These are phyloP conservation scores for Coemansia nantahalensis DNA, from an alignment of 192 early-diverging fungal species.

Conservation along the genomic window DNA sequence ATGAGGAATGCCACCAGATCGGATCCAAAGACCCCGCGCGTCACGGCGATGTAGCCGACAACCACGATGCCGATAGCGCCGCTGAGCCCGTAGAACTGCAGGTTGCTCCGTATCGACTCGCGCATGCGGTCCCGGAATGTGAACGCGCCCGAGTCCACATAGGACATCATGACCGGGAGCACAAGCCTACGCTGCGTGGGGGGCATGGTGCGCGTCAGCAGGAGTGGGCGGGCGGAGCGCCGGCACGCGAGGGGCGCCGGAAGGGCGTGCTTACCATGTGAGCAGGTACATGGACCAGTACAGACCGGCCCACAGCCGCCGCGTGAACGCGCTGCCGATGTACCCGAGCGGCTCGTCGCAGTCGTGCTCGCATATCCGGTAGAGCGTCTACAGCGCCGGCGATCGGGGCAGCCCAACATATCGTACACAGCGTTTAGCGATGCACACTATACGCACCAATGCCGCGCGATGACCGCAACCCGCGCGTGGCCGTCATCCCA, in stretches of 20 bases:
- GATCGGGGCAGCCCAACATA: too few species aligned
- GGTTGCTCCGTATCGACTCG: constrained; percentile 75
- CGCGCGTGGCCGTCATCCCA: too few species aligned
- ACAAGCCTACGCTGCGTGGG: constrained; percentile 31
- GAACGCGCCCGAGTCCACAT: constrained; percentile 87
- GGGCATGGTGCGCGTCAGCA: too few species aligned
- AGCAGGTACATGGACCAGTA: constrained; percentile 91
- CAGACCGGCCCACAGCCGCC: constrained; percentile 74
- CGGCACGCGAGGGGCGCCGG: too few species aligned
- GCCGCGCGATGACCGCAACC: background rate
- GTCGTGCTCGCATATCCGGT: constrained; percentile 59
- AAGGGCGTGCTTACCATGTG: constrained; percentile 80
- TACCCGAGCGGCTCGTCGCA: constrained; percentile 80
- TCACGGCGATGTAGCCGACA: constrained; percentile 68
- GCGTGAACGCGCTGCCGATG: constrained; percentile 66
- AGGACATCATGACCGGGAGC: constrained; percentile 81
- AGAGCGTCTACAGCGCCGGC: constrained; percentile 70
- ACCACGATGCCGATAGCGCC: constrained; percentile 68
- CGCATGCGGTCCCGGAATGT: constrained; percentile 62
- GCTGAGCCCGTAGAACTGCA: constrained; percentile 75
- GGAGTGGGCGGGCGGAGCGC: too few species aligned
- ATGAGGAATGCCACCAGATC: constrained; percentile 77
- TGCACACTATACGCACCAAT: too few species aligned
- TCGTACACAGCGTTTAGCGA: too few species aligned
- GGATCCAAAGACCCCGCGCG: constrained; percentile 52